phyloP scores from a whole-genome alignment of 2,329 filamentous ascomycete species.

The Xylariaceae sp. region DNA sequence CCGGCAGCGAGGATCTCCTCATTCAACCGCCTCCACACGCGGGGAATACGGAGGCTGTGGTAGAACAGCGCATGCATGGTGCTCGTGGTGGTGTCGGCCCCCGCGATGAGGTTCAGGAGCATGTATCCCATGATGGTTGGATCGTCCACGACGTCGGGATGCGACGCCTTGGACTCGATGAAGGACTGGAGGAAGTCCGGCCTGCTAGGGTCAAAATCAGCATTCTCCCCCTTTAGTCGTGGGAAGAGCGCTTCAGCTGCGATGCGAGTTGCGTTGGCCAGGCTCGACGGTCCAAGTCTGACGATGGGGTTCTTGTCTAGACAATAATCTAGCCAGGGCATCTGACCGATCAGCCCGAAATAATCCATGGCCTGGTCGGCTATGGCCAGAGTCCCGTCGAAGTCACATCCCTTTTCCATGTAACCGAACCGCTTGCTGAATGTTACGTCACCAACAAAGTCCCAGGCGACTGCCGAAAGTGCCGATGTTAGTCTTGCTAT shows the following conservation, averaged over 20 bases:
- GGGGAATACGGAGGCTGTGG: conserved; percentile 39
- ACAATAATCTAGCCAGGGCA: conserved; percentile 32
- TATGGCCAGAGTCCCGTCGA: conserved; percentile 39
- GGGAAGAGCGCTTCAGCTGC: conserved; percentile 22
- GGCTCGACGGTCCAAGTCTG: conserved; percentile 28
- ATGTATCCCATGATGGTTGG: conserved; percentile 34
- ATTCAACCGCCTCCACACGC: conserved; percentile 33
- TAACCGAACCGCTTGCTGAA: conserved; percentile 47
- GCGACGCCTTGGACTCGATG: conserved; percentile 35
- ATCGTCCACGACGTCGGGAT: conserved; percentile 37
- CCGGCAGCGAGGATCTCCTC: conserved; percentile 42
- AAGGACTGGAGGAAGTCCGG: conserved; percentile 40
- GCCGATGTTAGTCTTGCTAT: neutral
- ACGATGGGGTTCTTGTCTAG: conserved; percentile 37
- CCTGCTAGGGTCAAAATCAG: conserved; percentile 9
- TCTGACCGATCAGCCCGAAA: conserved; percentile 35
- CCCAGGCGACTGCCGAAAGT: conserved; percentile 37
- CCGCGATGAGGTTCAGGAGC: conserved; percentile 36
- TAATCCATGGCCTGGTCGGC: conserved; percentile 38
- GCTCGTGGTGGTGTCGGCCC: conserved; percentile 43
- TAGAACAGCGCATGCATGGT: conserved; percentile 41
- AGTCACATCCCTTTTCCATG: conserved; percentile 41
- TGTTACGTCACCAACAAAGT: conserved; percentile 45
- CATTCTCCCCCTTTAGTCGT: conserved; percentile 17
- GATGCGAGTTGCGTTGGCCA: conserved; percentile 26